These are phyloP conservation scores for Alternaria infectoria DNA, from an alignment of 2,329 filamentous ascomycete species.

Conservation along the genomic window DNA sequence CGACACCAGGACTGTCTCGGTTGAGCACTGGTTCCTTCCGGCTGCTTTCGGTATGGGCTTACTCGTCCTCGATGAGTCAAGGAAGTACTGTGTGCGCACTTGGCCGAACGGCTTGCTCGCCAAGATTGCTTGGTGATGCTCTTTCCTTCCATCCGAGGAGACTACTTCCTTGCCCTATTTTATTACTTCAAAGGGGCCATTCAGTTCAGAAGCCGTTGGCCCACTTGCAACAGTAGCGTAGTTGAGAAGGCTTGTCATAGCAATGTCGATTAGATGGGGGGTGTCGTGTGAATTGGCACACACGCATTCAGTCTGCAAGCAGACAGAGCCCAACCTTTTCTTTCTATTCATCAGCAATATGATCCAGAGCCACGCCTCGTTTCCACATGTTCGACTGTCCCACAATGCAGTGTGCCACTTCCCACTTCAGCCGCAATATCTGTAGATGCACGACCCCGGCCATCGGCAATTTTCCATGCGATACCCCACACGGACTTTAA, in stretches of 20 bases:
- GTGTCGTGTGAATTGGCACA: background rate
- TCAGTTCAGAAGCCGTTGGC: background rate
- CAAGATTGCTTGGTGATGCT: constrained; percentile 66
- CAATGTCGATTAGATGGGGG: background rate
- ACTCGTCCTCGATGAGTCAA: constrained; percentile 68
- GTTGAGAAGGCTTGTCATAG: background rate
- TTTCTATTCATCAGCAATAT: constrained; percentile 31
- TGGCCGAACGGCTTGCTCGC: constrained; percentile 65
- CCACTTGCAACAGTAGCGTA: background rate
- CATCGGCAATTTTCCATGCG: constrained; percentile 1
- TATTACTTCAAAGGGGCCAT: background rate
- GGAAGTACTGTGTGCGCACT: constrained; percentile 68
- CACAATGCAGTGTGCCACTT: constrained; percentile 2
- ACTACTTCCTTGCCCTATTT: background rate
- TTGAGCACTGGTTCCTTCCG: constrained; percentile 78
- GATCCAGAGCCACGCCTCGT: constrained; percentile 12
- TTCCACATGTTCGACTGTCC: background rate
- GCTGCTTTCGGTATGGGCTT: constrained; percentile 72
- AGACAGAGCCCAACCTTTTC: constrained; percentile 2
- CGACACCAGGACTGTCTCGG: constrained; percentile 67
- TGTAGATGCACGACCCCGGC: background rate
- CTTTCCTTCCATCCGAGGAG: background rate
- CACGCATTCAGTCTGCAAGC: background rate
- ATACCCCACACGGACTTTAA: constrained; percentile 17
- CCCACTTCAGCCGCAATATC: constrained; percentile 18